Evolutionary conservation across 2,329 filamentous ascomycete genomes (phyloP).

Genomic region (Fusarium hainanense): DNA sequence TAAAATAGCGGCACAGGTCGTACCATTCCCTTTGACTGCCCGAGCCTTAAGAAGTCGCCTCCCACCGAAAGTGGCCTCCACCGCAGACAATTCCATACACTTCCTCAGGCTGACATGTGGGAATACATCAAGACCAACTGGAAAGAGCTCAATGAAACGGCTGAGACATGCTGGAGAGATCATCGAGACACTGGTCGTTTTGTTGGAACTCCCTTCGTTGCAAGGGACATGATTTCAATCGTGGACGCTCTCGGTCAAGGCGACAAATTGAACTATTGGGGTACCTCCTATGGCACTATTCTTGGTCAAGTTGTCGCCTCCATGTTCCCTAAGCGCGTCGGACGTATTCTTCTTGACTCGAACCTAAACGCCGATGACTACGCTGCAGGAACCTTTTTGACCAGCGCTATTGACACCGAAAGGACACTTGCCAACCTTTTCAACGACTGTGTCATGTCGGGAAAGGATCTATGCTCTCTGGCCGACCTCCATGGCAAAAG

Average conservation of each 20-base stretch:
- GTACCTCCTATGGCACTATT: constrained; percentile 40
- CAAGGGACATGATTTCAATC: constrained; percentile 54
- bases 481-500: neutral
- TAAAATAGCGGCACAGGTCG: neutral
- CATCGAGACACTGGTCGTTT: constrained; percentile 41
- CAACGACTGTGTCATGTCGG: neutral
- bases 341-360: constrained; percentile 31
- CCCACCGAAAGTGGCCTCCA: neutral
- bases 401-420: neutral
- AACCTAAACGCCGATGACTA: constrained; percentile 28
- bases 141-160: accelerated
- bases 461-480: neutral
- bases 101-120: neutral
- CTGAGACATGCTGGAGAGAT: constrained; percentile 36
- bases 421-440: neutral
- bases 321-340: constrained; percentile 41
- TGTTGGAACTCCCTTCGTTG: constrained; percentile 48
- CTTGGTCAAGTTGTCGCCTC: constrained; percentile 34
- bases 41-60: neutral
- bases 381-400: accelerated
- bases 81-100: neutral
- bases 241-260: constrained; percentile 48
- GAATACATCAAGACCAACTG: neutral
- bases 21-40: constrained; percentile 11
- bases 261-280: constrained; percentile 50